Evolutionary conservation across 2,329 filamentous ascomycete genomes (phyloP).

Genomic region (Pestalotiopsis sp.): DNA sequence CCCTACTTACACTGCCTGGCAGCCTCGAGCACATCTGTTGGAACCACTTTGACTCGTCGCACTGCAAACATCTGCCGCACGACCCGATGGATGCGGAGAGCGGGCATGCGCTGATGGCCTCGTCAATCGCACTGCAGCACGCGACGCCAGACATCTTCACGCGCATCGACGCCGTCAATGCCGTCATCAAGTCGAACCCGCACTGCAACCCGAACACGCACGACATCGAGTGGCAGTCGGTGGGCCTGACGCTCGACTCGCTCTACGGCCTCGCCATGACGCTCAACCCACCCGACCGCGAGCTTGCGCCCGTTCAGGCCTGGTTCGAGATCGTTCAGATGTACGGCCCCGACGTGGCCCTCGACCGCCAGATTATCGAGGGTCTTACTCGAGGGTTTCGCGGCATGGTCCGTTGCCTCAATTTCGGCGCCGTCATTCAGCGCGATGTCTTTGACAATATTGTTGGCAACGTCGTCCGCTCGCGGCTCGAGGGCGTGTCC

Average conservation of each 20-base stretch:
- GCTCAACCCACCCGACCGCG: conserved; percentile 43
- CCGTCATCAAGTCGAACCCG: conserved; percentile 1
- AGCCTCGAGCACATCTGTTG: conserved; percentile 55
- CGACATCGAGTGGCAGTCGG: conserved; percentile 38
- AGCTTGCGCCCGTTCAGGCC: conserved; percentile 55
- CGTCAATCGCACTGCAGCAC: conserved; percentile 28
- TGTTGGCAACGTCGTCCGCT: conserved; percentile 41
- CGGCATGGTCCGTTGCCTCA: conserved; percentile 46
- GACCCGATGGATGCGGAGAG: conserved; percentile 43
- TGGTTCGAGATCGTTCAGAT: conserved; percentile 54
- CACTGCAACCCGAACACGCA: neutral
- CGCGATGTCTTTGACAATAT: conserved; percentile 49
- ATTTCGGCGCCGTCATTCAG: conserved; percentile 51
- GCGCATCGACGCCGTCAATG: conserved; percentile 14
- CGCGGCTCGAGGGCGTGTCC: neutral
- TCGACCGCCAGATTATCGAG: conserved; percentile 37
- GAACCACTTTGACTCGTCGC: conserved; percentile 9
- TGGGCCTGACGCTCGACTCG: conserved; percentile 42
- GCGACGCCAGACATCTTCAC: conserved; percentile 20
- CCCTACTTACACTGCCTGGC: neutral
- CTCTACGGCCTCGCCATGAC: conserved; percentile 48
- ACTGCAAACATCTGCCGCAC: neutral
- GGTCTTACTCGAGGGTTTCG: conserved; percentile 43
- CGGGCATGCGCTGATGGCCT: conserved; percentile 32
- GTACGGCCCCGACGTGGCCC: conserved; percentile 42